Base-by-base conservation (phyloP, 352 stramenopile genomes). In the Phytophthora pluvialis region DNA sequence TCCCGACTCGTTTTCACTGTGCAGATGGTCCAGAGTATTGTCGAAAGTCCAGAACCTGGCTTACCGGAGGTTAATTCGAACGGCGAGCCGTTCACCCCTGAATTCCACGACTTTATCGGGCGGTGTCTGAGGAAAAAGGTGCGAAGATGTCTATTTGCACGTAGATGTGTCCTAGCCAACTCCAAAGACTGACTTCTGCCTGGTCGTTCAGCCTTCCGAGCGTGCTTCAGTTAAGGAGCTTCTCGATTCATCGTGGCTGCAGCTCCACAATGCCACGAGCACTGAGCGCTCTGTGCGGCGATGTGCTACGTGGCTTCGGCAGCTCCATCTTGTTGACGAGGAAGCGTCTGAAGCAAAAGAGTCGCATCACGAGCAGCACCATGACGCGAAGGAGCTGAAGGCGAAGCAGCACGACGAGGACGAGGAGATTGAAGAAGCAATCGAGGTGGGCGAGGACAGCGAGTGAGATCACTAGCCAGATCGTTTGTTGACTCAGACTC, bases 1-100 rank as follows among this genome's bases (percentile, higher is more conserved):
- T 50, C 13, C 18, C 29, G 10, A 42, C 16, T 16, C 28, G 13
- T 45, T 47, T 16, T 4, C 3, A 25, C 40, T 21, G 1, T 47
- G 6, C 47, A 91, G 81, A 71, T 93, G 13, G 82, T 93, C 9
- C 83, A 91, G 42, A 90, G 78, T 32, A 91, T 91, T 55, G 80
- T 93, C 43, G 83, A 93, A 64, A 76, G 73, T 15, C 58, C 77
- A 0, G 75, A 85, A 53, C 82, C 80, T 7, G 51, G 70, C 28
- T 51, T 93, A 5, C 77, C 83, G 4, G 39, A 65, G 5, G 57
- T 75, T 32, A 60, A 73, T 13, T 31, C 15, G 13, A 60, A 73
- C 21, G 47, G 67, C 4, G 16, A 62, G 33, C 36, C 54, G 7
- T 93, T 93, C 57, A 76, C 77, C 0, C 35, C 25, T 4, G 82